Conservation (phyloP, 768 basidiomycete species). For the Sistotremastrum niveocremeum region DNA sequence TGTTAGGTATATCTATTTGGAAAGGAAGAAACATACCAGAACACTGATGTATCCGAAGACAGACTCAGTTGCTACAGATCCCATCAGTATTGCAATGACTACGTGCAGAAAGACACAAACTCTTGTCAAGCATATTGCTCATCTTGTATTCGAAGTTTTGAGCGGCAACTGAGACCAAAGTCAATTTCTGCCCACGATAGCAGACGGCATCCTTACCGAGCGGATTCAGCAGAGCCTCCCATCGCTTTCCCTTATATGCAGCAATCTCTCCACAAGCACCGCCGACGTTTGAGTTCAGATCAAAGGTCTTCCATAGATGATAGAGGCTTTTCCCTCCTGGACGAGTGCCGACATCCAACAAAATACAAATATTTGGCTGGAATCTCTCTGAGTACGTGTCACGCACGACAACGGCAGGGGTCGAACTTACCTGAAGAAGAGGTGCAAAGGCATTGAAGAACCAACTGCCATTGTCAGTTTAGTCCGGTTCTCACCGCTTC, state of each 20-base stretch:
- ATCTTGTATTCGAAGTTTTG: slow-evolving; percentile 96
- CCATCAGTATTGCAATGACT: too few species aligned
- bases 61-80: slow-evolving; percentile 47
- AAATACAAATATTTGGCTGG: slow-evolving; percentile 81
- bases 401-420: not conserved
- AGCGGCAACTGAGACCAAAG: slow-evolving; percentile 50
- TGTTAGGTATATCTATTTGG: slow-evolving; percentile 5
- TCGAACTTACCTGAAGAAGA: slow-evolving; percentile 51
- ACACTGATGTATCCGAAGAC: slow-evolving; percentile 97
- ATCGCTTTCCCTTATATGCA: slow-evolving; percentile 81
- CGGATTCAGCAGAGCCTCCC: slow-evolving; percentile 72
- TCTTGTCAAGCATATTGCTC: slow-evolving; percentile 79
- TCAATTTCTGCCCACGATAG: not conserved
- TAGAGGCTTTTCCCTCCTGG: slow-evolving; percentile 85
- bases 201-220: slow-evolving; percentile 36
- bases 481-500: too few species aligned
- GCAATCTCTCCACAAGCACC: slow-evolving; percentile 98
- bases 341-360: slow-evolving; percentile 89
- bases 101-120: too few species aligned
- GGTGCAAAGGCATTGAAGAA: slow-evolving; percentile 91
- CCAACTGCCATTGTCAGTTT: slow-evolving; percentile 30
- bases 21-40: slow-evolving; percentile 33
- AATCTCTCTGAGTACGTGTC: slow-evolving; percentile 7
- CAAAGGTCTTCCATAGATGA: slow-evolving; percentile 90
- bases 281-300: slow-evolving; percentile 81